These are phyloP conservation scores for Helotiales sp. DNA, from an alignment of 2,329 filamentous ascomycete species.

Conservation along the genomic window DNA sequence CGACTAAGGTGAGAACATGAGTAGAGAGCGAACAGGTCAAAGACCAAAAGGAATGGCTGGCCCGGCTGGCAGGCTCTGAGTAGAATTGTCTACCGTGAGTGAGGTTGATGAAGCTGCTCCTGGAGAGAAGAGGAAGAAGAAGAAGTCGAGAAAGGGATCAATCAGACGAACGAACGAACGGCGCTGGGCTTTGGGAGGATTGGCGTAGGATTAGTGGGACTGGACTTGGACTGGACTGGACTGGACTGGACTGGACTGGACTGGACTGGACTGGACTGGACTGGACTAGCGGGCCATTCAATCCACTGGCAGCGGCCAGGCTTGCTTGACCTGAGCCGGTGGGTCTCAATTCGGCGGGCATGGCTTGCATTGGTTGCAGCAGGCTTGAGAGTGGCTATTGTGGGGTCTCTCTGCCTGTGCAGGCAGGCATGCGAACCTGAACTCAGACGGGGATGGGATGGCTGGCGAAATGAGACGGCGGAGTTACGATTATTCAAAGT, in stretches of 20 bases:
- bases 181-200: conserved; percentile 1
- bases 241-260: neutral
- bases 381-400: conserved; percentile 1
- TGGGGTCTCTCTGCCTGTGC: too few species aligned
- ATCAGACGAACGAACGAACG: conserved; percentile 10
- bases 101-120: conserved; percentile 41
- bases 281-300: too few species aligned
- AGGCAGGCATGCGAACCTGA: neutral
- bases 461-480: conserved; percentile 7
- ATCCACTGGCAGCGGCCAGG: conserved; percentile 6
- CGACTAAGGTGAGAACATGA: conserved; percentile 42
- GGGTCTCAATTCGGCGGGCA: conserved; percentile 1
- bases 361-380: neutral
- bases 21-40: conserved; percentile 48
- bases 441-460: too few species aligned
- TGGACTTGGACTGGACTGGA: conserved; percentile 1
- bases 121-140: conserved; percentile 29
- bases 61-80: conserved; percentile 58
- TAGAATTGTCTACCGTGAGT: conserved; percentile 27
- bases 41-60: conserved; percentile 59
- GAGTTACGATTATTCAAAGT: neutral
- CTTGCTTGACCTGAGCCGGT: neutral
- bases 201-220: neutral
- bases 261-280: neutral
- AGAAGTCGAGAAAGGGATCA: conserved; percentile 18